phyloP scores from a whole-genome alignment of 441 rosid species.

The Croton setiger region DNA sequence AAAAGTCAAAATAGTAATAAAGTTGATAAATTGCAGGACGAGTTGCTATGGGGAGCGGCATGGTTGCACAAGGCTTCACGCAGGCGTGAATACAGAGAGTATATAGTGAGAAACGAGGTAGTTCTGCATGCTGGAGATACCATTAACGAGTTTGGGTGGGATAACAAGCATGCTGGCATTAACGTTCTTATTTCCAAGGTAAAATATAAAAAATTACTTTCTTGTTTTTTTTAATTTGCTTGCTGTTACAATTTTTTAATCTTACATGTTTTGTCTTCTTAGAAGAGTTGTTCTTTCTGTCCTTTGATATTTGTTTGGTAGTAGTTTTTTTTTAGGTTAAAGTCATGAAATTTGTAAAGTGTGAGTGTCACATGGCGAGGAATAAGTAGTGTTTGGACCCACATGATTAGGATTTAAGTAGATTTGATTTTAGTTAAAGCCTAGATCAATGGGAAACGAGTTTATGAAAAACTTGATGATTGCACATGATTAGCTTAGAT shows the following conservation, averaged over 20 bases:
- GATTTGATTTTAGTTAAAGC: constrained; percentile 12
- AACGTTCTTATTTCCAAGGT: constrained; percentile 69
- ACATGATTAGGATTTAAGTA: not conserved
- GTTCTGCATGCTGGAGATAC: constrained; percentile 63
- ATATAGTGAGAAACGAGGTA: constrained; percentile 31
- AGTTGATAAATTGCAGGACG: constrained; percentile 36
- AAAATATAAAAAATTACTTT: not conserved
- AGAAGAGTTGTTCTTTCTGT: constrained; percentile 26
- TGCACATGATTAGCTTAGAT: constrained; percentile 38
- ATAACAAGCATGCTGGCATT: constrained; percentile 64
- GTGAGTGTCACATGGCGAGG: constrained; percentile 32
- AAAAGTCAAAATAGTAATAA: no score
- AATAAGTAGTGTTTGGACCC: constrained; percentile 20
- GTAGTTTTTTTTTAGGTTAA: not conserved
- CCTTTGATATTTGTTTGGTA: constrained; percentile 17
- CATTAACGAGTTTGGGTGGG: constrained; percentile 54
- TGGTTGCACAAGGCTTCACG: constrained; percentile 67
- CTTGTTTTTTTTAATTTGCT: not conserved
- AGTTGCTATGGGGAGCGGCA: constrained; percentile 71
- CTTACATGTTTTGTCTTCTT: constrained; percentile 17
- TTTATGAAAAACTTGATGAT: constrained; percentile 19
- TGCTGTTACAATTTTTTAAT: not conserved
- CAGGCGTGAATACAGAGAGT: constrained; percentile 48
- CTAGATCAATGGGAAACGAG: constrained; percentile 15
- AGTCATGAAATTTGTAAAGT: not conserved